Evolutionary conservation across 192 early-diverging fungal genomes (phyloP).

Genomic region (Haplosporangium gracile): DNA sequence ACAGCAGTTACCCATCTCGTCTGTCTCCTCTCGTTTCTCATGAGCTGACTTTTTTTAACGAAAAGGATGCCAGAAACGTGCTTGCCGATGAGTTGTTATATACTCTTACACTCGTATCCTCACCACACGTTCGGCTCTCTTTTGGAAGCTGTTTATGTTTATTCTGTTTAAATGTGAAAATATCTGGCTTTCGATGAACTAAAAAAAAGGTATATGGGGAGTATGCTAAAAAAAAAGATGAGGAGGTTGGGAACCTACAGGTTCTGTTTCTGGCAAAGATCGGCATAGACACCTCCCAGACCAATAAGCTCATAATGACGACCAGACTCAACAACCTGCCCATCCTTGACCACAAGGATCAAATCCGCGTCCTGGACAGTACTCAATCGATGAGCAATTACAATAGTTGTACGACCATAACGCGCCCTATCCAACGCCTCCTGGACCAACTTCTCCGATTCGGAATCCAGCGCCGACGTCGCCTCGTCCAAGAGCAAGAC

Average conservation of each 20-base stretch:
- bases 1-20: too few species aligned
- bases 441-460: constrained; percentile 77
- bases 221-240: too few species aligned
- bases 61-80: background rate
- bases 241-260: background rate
- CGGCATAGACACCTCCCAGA: constrained; percentile 65
- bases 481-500: constrained; percentile 88
- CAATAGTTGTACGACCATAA: constrained; percentile 75
- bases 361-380: constrained; percentile 76
- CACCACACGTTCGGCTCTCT: background rate
- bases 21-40: too few species aligned
- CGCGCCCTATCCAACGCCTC: constrained; percentile 73
- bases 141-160: too few species aligned
- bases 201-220: too few species aligned
- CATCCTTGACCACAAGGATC: constrained; percentile 83
- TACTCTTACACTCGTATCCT: background rate
- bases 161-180: too few species aligned
- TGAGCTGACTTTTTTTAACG: background rate
- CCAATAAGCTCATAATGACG: constrained; percentile 70
- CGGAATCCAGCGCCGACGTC: constrained; percentile 76
- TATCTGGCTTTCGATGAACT: too few species aligned
- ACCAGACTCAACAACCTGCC: constrained; percentile 71
- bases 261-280: constrained; percentile 76
- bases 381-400: constrained; percentile 79
- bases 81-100: background rate